phyloP scores from a whole-genome alignment of 345 rosid genomes.

The Cardamine resedifolia region DNA sequence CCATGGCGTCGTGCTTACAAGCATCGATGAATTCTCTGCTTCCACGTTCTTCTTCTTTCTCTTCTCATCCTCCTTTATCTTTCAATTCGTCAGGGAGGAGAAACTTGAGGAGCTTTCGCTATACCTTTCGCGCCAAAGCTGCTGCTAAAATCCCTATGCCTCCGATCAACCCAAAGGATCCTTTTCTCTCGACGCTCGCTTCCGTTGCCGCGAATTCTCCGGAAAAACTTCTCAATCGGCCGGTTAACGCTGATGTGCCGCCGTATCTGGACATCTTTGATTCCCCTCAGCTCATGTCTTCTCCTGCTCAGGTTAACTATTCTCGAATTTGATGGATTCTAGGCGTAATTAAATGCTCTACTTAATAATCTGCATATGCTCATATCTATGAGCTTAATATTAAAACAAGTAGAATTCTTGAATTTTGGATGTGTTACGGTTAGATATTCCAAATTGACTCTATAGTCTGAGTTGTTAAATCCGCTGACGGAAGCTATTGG shows the following conservation, averaged over 20 bases:
- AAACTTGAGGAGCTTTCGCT: conserved; percentile 34
- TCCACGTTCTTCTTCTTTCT: conserved; percentile 31
- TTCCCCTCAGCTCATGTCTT: conserved; percentile 75
- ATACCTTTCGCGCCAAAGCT: conserved; percentile 41
- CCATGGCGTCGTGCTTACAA: conserved; percentile 57
- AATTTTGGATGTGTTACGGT: background rate
- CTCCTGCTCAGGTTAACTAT: conserved; percentile 64
- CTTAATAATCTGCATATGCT: background rate
- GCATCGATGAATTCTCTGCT: conserved; percentile 44
- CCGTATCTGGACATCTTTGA: conserved; percentile 79
- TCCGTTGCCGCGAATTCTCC: conserved; percentile 62
- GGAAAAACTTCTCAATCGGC: conserved; percentile 50
- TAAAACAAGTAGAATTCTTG: background rate
- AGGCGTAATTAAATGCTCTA: background rate
- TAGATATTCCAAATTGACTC: background rate
- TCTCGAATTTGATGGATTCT: background rate
- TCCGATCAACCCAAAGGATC: conserved; percentile 75
- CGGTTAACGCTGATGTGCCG: conserved; percentile 49
- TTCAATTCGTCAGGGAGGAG: conserved; percentile 37
- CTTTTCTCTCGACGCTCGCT: conserved; percentile 64
- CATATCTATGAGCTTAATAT: background rate
- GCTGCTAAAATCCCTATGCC: conserved; percentile 66
- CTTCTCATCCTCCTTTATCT: conserved; percentile 29
- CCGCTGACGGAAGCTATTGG: background rate
- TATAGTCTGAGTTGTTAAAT: background rate